A percentile compares a stretch with the other conserved stretches of the same genome.
Evolutionary conservation across 257 asterid genomes (phyloP).

Genomic region (Penstemon davidsonii): DNA sequence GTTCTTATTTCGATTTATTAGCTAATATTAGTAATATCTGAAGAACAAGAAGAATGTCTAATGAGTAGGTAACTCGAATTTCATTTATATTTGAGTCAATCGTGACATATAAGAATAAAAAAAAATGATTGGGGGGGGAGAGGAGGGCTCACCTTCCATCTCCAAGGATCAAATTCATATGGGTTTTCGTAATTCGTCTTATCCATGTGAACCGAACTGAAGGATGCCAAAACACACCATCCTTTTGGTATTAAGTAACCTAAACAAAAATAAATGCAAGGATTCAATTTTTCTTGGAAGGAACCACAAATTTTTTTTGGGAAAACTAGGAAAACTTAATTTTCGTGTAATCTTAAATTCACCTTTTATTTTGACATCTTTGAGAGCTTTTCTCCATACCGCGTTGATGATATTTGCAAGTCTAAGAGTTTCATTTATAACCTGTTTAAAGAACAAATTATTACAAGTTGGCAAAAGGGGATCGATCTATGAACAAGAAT

Average conservation of each 20-base stretch:
- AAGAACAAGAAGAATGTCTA: conserved; percentile 14
- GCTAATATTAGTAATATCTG: conserved; percentile 3
- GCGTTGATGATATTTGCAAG: conserved; percentile 88
- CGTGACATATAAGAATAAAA: too few relatives aligned
- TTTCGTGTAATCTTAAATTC: background rate
- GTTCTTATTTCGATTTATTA: conserved; percentile 16
- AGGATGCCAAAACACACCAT: conserved; percentile 82
- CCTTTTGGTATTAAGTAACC: conserved; percentile 95
- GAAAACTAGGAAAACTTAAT: background rate
- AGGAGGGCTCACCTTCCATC: conserved; percentile 72
- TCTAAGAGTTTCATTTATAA: conserved; percentile 84
- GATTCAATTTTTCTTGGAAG: background rate
- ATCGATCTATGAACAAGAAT: background rate
- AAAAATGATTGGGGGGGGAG: background rate
- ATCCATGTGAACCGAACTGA: conserved; percentile 90
- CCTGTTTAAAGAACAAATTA: conserved; percentile 38
- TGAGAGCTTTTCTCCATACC: conserved; percentile 95
- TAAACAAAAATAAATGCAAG: conserved; percentile 26
- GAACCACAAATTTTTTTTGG: background rate
- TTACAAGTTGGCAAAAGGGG: background rate
- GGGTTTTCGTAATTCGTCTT: conserved; percentile 73
- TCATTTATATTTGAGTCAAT: too few relatives aligned
- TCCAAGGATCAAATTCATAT: conserved; percentile 80
- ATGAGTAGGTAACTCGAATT: too few relatives aligned
- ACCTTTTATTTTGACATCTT: conserved; percentile 92